Percentiles rank a stretch among this genome's conserved stretches.
Evolutionary conservation across 306 rosid genomes (phyloP).

Genomic region (Echinosophora koreensis): DNA sequence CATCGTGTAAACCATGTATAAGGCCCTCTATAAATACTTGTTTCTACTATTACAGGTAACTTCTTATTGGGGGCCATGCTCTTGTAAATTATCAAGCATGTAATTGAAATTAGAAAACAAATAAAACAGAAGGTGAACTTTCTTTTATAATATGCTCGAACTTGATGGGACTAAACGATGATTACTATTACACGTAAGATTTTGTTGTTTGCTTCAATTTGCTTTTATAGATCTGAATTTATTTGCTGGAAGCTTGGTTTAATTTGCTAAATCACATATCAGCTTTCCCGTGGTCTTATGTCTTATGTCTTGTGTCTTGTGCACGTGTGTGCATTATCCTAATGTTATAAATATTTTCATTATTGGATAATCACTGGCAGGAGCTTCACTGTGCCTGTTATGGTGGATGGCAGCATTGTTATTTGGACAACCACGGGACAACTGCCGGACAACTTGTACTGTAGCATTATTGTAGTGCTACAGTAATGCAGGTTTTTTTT

Average conservation of each 20-base stretch:
- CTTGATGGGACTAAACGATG: constrained; percentile 16
- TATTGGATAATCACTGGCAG: neutral
- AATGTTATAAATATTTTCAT: neutral
- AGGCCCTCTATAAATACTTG: neutral
- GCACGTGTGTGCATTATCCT: neutral
- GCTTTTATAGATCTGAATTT: constrained; percentile 6
- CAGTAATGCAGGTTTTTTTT: too few relatives aligned
- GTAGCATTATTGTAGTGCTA: too few relatives aligned
- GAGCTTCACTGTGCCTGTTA: neutral
- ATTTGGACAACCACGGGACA: too few relatives aligned
- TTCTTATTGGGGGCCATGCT: constrained; percentile 5
- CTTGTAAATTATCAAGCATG: constrained; percentile 26
- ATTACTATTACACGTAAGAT: neutral
- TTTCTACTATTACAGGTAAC: neutral
- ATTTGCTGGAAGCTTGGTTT: constrained; percentile 1
- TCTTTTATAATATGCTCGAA: constrained; percentile 22
- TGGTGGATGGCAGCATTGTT: too few relatives aligned
- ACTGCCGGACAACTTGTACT: too few relatives aligned
- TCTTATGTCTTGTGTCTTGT: constrained; percentile 1
- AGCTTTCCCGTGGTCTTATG: constrained; percentile 21
- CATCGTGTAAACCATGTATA: neutral
- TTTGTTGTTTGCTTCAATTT: constrained; percentile 30
- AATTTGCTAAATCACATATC: neutral
- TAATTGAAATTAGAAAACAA: constrained; percentile 14
- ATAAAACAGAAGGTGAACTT: neutral